Evolutionary conservation across 1,139 yeast species (phyloP), one percentile per base, ranked within the genome.

Genomic region (Diutina catenulata): DNA sequence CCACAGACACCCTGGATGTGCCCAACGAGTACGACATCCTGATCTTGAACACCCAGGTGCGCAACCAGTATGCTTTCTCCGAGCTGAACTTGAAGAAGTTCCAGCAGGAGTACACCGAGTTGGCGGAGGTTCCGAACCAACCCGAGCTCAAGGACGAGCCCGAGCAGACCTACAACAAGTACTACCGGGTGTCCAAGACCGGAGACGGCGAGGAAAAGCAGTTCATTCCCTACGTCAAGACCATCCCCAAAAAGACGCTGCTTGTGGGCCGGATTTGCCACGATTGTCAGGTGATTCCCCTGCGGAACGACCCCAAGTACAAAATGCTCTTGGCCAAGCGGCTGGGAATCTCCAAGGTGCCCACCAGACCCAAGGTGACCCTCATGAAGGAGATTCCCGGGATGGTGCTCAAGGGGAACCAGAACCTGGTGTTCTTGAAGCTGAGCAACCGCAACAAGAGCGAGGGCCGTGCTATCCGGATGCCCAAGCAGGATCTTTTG

Each of bases 401-500:
- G 44, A 87, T 86, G 39, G 71, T 82, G 36, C 74, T 86, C 52
- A 70, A 74, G 27, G 87, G 78, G 40, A 68, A 76, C 45, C 75
- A 74, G 41, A 71, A 84, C 3, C 74, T 79, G 21, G 58, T 64
- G 25, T 76, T 80, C 62, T 68, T 80, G 48, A 74, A 71, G 51
- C 53, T 66, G 3, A 55, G 50, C 32, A 59, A 56, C 43, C 51
- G 49, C 37, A 70, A 67, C 48, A 64, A 70, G 43, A 50, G 54
- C n/a, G 94, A 83, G 47, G 93, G 93, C 39, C 80, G 94, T 53
- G 94, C 96, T 28, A 86, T 84, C 45, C 75, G 99, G 56, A 82
- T 91, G 80, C 95, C 95, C 29, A 80, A 84, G 63, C 86, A 84
- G 57, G 96, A 87, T 47, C 73, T 91, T 41, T 72, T 91, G 68